Base-by-base conservation (phyloP, 176 grass and related monocot species). In the Avena sativa region DNA sequence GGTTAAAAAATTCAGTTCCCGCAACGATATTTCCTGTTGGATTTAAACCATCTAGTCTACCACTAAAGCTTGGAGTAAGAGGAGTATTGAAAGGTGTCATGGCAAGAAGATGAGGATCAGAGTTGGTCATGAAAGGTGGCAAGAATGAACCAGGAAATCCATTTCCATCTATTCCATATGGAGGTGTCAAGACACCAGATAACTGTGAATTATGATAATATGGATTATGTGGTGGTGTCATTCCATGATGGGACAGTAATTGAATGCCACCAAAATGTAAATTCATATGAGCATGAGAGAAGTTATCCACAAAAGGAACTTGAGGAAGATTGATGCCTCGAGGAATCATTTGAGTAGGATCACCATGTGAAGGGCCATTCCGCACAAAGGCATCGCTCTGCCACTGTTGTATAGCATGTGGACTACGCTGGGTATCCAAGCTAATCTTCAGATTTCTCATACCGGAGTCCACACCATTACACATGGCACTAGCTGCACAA, bases 141-240 rank as follows among this genome's bases (percentile, higher is more conserved):
- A 95, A 71, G 72, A 93, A 74, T 25, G 90, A 85, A 76, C 88
- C 64, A 85, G 73, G 90, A 65, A 94, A 80, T 51, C 88, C 74
- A 84, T 91, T 91, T 12, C 86, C 90, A 64, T 81, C 55, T 25
- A 87, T 79, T 74, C 88, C 84, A 75, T 84, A 88, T 78, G 92
- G 80, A 23, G 83, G 82, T 47, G 82, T 86, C 57, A 88, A 89
- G 50, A 91, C 77, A 83, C 34, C 79, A 69, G 75, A 57, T 48
- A 89, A 86, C 74, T 91, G 92, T 56, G 90, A 48, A 89, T 85
- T 95, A 14, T 83, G 86, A 80, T 87, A 92, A 82, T 82, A 95
- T 56, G 84, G 83, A 64, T 13, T 79, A 58, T 87, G 83, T 79
- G 92, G 89, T 36, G 56, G 40, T 66, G 90, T 51, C 79, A 98